Conservation (phyloP, 2,329 filamentous ascomycete species). For the Hypoxylon sp. region DNA sequence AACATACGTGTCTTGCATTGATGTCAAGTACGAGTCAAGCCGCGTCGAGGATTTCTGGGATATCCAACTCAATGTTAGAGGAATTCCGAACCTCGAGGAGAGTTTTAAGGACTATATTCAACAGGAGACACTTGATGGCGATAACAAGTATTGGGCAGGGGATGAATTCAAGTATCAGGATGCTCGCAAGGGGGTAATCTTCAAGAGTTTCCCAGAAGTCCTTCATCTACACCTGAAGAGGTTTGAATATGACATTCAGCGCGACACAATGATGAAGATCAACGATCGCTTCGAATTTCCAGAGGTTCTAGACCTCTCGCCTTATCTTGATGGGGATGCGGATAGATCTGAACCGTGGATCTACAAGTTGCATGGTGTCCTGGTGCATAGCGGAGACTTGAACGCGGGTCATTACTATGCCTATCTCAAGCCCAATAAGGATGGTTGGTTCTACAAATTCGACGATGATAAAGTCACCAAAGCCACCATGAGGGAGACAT, state of each 20-base stretch:
- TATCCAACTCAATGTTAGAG: slow-evolving; percentile 95
- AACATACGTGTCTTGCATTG: slow-evolving; percentile 98
- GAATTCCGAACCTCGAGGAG: slow-evolving; percentile 91
- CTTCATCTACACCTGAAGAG: slow-evolving; percentile 95
- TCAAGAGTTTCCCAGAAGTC: slow-evolving; percentile 93
- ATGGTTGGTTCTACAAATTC: slow-evolving; percentile 96
- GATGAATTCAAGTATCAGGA: slow-evolving; percentile 94
- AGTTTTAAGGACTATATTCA: slow-evolving; percentile 98
- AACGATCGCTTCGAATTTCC: slow-evolving; percentile 94
- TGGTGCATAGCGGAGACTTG: slow-evolving; percentile 96
- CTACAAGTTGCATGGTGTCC: slow-evolving; percentile 93
- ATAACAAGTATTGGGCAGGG: slow-evolving; percentile 97
- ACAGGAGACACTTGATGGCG: slow-evolving; percentile 95
- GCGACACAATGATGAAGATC: slow-evolving; percentile 99
- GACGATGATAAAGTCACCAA: slow-evolving; percentile 98
- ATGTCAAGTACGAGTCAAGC: slow-evolving; percentile 97
- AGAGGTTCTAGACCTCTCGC: slow-evolving; percentile 84
- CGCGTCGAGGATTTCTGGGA: slow-evolving; percentile 99
- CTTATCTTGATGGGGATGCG: slow-evolving; percentile 87
- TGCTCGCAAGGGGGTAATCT: slow-evolving; percentile 97
- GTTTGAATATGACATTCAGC: slow-evolving; percentile 97
- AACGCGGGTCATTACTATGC: slow-evolving; percentile 99
- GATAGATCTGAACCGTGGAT: slow-evolving; percentile 90
- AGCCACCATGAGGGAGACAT: slow-evolving; percentile 88
- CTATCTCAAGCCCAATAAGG: slow-evolving; percentile 92